Base-by-base conservation (phyloP, 1,284 basidiomycete genomes). In the Rhizoctonia solani region DNA sequence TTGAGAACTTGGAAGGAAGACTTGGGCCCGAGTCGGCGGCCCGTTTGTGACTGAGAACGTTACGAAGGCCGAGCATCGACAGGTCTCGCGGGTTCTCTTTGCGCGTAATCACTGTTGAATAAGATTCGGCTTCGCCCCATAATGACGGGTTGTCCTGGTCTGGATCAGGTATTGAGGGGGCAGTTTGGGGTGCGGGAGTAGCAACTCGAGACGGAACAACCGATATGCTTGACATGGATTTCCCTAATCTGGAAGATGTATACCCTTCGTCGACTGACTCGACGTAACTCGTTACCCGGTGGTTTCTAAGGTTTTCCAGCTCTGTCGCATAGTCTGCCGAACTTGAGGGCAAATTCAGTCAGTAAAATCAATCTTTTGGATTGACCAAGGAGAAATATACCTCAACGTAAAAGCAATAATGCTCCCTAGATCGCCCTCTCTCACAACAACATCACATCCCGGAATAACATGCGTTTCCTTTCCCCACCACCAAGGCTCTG, bases 381-480 rank as follows among this genome's bases (percentile, higher is more conserved):
- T 44, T 37, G 19, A 49, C 46, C 23, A 19, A n/a, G 30, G 30
- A 19, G 23, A 42, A 19, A 47, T 77, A 27, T 69, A 86, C 86
- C 87, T 86, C 53, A 89, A 76, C 1, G 87, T 88, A 75, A 86
- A 88, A 1, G 88, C 85, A 70, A 89, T 89, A 54, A 90, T 85
- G 73, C 87, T 89, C 1, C 87, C 87, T 86, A 85, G 87, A 74
- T 89, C 87, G 70, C 83, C 81, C 72, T 91, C 89, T 55, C 83
- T 75, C 6, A 91, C 81, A 59, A 92, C 80, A 1, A 90, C 80
- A 70, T 84, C 85, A 8, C 86, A 83, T 2, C 86, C 85, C 14
- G 89, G 88, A 16, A 88, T 77, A 37, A 83, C 83, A 77, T 91
- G 86, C 71, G 81, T 85, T 5, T 80, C 81, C 19, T 76, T 77